Conservation (phyloP, 768 basidiomycete species). For the Hygrophorus pudorinus region DNA sequence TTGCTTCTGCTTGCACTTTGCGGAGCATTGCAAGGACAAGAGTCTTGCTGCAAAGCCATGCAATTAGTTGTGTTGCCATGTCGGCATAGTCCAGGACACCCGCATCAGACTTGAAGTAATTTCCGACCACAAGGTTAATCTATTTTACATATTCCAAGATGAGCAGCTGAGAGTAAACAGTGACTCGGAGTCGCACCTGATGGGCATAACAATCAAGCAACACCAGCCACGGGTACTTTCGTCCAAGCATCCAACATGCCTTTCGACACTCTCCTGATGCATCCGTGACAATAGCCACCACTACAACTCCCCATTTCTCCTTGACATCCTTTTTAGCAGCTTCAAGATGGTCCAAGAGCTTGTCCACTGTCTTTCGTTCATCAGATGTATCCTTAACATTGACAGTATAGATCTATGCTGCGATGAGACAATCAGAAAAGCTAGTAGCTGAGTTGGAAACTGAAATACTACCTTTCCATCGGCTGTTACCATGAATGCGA, state of each 20-base stretch:
- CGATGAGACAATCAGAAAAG: slow-evolving; percentile 3
- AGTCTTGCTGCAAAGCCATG: slow-evolving; percentile 17
- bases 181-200: slow-evolving; percentile 19
- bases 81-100: not conserved
- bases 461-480: slow-evolving; percentile 12
- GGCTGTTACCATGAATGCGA: slow-evolving; percentile 23
- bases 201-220: slow-evolving; percentile 26
- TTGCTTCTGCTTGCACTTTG: slow-evolving; percentile 11
- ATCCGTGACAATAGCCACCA: slow-evolving; percentile 22
- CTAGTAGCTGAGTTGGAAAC: not conserved
- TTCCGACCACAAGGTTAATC: not conserved
- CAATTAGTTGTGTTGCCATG: not conserved
- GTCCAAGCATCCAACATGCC: slow-evolving; percentile 12
- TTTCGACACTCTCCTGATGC: slow-evolving; percentile 24
- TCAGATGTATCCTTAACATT: slow-evolving; percentile 20
- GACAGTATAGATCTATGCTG: slow-evolving; percentile 17
- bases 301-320: slow-evolving; percentile 14
- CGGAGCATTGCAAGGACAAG: slow-evolving; percentile 20
- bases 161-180: not conserved
- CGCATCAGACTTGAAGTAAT: not conserved
- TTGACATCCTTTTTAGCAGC: slow-evolving; percentile 13
- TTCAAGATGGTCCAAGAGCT: slow-evolving; percentile 15
- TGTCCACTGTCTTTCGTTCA: slow-evolving; percentile 22
- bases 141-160: not conserved
- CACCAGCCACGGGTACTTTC: slow-evolving; percentile 18